Evolutionary conservation across 2,329 filamentous ascomycete species (phyloP).

Genomic region (Botrytis hyacinthi): DNA sequence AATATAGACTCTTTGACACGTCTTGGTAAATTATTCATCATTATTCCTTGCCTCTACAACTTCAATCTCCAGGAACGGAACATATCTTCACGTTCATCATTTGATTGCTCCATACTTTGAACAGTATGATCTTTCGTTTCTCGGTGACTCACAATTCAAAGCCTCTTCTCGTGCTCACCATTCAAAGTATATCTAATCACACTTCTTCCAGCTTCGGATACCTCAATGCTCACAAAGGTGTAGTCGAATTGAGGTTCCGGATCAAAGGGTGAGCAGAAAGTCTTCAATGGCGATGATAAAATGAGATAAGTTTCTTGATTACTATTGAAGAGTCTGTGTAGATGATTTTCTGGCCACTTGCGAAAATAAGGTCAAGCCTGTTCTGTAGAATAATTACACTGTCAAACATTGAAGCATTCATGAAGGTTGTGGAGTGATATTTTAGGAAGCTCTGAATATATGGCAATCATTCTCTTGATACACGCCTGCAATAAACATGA

Average conservation of each 20-base stretch:
- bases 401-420: neutral
- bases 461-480: neutral
- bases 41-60: neutral
- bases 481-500: neutral
- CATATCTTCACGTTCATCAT: neutral
- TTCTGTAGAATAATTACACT: too few relatives aligned
- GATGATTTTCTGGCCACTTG: too few relatives aligned
- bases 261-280: too few relatives aligned
- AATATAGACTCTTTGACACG: neutral
- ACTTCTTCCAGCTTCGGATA: neutral
- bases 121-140: neutral
- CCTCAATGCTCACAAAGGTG: neutral
- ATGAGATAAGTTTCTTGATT: too few relatives aligned
- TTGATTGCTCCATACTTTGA: neutral
- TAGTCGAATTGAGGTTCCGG: too few relatives aligned
- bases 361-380: too few relatives aligned
- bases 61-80: neutral
- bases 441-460: neutral
- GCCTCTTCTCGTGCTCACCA: neutral
- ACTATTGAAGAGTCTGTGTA: too few relatives aligned
- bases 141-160: neutral
- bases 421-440: neutral
- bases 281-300: too few relatives aligned
- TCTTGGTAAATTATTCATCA: neutral
- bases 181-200: neutral